Base-by-base conservation (phyloP, 2,329 filamentous ascomycete genomes). In the Pyrenochaeta sp. region DNA sequence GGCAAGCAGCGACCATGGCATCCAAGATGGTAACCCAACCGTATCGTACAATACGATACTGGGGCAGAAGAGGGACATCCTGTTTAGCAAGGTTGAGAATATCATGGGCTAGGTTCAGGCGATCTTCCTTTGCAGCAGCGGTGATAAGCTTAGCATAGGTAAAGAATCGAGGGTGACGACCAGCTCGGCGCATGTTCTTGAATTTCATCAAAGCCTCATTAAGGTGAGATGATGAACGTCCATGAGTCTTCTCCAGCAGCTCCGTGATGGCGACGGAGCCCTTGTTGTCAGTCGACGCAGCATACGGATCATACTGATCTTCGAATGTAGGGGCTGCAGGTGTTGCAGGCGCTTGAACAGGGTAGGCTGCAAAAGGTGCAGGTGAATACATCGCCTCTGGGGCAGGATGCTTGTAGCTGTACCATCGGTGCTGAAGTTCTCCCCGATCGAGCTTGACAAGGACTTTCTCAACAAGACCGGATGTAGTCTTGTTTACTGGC, bases 21-120 rank as follows among this genome's bases (percentile, higher is more conserved):
- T 99, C 95, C 39, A 98, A 83, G 58, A 99, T 98, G 2, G 92
- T 93, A 36, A 93, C 91, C 95, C 95, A 99, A 44, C 95, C 95
- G 69, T 97, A 96, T 57, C 92, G 88, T 29, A 98, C 93, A 58
- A 92, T 87, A 18, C 90, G 85, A 73, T 96, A 96, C 73, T 97
- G 90, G 36, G 88, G 83, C 57, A 94, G 83, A 30, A 94, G 85
- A 42, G 95, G 95, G 54, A 98, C 87, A 74, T 99, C 95, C 51
- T 88, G 85, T 65, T 92, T 90, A 11, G 95, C 95, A 86, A 97
- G 96, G 63, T 85, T 87, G 29, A 97, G 83, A 45, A 99, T 90
- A 58, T 98, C 92, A 61, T 92, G 86, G 69, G 91, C 92, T 42
- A 96, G 78, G 46, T 90, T 89, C 77, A 91, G 85, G 70, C 93